phyloP scores from a whole-genome alignment of 331 rosid genomes.

The Erythrophleum ivorense region DNA sequence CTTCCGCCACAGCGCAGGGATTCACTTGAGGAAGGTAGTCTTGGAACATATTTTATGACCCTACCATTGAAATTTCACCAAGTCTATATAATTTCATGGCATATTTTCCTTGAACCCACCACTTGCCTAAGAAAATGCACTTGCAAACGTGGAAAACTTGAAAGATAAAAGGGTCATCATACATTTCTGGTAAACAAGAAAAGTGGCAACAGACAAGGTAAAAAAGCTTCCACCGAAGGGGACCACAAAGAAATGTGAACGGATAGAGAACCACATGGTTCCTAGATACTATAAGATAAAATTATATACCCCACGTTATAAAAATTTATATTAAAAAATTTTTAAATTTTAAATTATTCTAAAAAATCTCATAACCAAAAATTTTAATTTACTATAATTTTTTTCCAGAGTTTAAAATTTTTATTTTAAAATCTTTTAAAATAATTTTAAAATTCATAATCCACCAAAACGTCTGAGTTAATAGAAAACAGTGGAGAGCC shows the following conservation, averaged over 20 bases:
- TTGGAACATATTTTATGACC: neutral
- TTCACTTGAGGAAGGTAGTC: no score
- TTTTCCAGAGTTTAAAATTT: no score
- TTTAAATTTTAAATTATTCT: no score
- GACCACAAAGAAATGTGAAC: slow-evolving; percentile 9
- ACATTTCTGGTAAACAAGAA: neutral
- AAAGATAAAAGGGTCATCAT: neutral
- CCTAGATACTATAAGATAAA: neutral
- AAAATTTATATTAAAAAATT: no score
- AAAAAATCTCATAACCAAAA: no score
- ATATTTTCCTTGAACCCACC: slow-evolving; percentile 11
- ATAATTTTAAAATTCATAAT: no score
- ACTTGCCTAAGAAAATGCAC: slow-evolving; percentile 6
- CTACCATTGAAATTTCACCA: slow-evolving; percentile 9
- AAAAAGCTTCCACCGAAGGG: neutral
- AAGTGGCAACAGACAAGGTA: neutral
- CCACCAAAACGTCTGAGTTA: neutral
- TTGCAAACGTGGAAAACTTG: neutral
- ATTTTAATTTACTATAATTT: no score
- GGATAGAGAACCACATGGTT: neutral
- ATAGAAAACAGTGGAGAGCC: neutral
- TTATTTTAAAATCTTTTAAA: no score
- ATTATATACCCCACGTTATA: no score
- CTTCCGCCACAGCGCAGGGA: no score
- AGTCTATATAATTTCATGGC: neutral